Conservation (phyloP, 768 basidiomycete species). For the Suillus fuscotomentosus region DNA sequence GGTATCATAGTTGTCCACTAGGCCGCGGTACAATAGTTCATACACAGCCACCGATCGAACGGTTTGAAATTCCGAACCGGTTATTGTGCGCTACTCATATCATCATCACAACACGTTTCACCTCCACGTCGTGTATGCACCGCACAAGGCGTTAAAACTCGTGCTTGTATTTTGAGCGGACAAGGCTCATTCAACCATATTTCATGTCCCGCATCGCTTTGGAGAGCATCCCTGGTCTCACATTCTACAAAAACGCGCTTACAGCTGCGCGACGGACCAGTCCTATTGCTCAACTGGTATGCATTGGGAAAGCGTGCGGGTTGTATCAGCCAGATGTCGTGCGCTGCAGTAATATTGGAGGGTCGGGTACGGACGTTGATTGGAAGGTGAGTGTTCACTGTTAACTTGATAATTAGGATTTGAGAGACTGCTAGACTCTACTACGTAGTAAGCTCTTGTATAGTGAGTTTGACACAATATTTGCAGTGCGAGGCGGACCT, state of each 20-base stretch:
- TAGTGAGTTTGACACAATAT: slow-evolving; percentile 8
- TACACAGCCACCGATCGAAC: neutral
- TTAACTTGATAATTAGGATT: neutral
- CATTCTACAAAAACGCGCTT: slow-evolving; percentile 68
- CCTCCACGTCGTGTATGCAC: slow-evolving; percentile 1
- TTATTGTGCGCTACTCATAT: neutral
- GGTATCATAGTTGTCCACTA: too few species aligned
- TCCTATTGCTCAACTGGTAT: slow-evolving; percentile 77
- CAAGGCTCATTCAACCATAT: neutral
- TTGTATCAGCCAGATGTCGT: slow-evolving; percentile 82
- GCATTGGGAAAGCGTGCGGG: slow-evolving; percentile 75
- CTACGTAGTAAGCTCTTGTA: neutral
- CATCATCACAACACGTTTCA: slow-evolving; percentile 3
- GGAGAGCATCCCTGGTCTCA: slow-evolving; percentile 69
- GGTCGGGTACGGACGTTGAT: slow-evolving; percentile 75
- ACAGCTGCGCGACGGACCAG: slow-evolving; percentile 65
- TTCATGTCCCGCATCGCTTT: slow-evolving; percentile 72
- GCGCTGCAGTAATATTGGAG: slow-evolving; percentile 80
- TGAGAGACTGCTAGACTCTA: neutral
- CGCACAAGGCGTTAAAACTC: neutral
- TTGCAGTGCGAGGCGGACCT: slow-evolving; percentile 88
- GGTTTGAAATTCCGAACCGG: neutral
- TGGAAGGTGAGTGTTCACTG: slow-evolving; percentile 68
- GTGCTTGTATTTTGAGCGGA: neutral
- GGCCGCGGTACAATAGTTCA: neutral